Evolutionary conservation across 1,139 yeast species (phyloP).

Genomic region (Blastobotrys raffinosifermentans): DNA sequence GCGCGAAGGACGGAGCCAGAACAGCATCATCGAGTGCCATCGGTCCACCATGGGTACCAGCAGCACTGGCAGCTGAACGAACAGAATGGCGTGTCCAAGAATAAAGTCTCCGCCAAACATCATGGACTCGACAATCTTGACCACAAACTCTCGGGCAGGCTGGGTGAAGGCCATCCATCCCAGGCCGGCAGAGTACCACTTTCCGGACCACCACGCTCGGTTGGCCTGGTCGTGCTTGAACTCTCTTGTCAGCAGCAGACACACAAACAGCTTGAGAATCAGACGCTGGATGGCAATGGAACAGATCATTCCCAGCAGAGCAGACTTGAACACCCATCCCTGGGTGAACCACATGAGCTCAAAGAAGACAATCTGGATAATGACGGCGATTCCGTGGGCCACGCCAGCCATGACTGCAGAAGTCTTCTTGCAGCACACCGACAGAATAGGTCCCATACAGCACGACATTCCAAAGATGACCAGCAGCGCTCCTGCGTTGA

Average conservation of each 20-base stretch:
- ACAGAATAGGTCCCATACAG: slow-evolving; percentile 94
- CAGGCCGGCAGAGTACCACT: slow-evolving; percentile 93
- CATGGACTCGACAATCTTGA: slow-evolving; percentile 89
- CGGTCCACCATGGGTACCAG: slow-evolving; percentile 85
- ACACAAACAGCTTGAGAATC: slow-evolving; percentile 78
- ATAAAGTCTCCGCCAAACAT: slow-evolving; percentile 96
- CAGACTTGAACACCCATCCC: slow-evolving; percentile 83
- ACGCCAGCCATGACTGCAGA: slow-evolving; percentile 96
- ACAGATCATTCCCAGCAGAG: slow-evolving; percentile 80
- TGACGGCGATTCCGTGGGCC: slow-evolving; percentile 92
- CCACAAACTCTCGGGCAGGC: slow-evolving; percentile 93
- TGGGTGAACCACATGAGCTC: slow-evolving; percentile 96
- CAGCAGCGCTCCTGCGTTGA: slow-evolving; percentile 64
- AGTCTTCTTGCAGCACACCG: slow-evolving; percentile 94
- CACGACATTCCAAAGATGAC: slow-evolving; percentile 79
- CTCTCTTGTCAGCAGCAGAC: slow-evolving; percentile 83
- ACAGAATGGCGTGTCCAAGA: slow-evolving; percentile 81
- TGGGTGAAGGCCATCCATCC: slow-evolving; percentile 97
- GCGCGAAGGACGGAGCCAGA: slow-evolving; percentile 98
- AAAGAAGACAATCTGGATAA: slow-evolving; percentile 79
- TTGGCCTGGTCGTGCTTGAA: slow-evolving; percentile 95
- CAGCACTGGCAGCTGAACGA: slow-evolving; percentile 84
- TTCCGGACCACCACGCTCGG: slow-evolving; percentile 99
- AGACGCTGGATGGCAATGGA: slow-evolving; percentile 85
- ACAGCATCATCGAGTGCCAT: slow-evolving; percentile 97